Conservation (phyloP, 495 filamentous ascomycete species). For the Friedmanniomyces simplex region DNA sequence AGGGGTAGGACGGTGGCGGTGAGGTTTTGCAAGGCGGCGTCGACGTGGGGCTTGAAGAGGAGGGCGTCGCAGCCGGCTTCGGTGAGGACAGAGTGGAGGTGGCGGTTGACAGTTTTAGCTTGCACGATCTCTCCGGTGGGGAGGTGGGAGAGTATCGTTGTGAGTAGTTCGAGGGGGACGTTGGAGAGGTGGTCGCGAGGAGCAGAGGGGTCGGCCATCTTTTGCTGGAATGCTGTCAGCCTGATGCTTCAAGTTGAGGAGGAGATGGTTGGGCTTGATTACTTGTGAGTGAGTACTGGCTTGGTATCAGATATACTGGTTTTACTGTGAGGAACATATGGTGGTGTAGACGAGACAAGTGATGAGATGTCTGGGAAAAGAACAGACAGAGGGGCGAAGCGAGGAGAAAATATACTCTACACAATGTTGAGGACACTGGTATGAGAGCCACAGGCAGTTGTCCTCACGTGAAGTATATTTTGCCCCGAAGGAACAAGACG, state of each 20-base stretch:
- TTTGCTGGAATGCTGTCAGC: neutral
- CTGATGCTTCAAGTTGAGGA: neutral
- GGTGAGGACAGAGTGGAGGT: neutral
- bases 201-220: neutral
- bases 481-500: too few species aligned
- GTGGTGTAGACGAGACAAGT: too few species aligned
- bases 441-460: too few species aligned
- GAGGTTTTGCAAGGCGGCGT: neutral
- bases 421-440: too few species aligned
- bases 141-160: neutral
- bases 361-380: too few species aligned
- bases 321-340: too few species aligned
- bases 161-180: neutral
- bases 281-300: too few species aligned
- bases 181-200: neutral
- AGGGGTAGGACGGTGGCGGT: neutral
- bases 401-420: too few species aligned
- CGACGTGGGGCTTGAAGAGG: neutral
- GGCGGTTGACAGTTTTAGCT: neutral
- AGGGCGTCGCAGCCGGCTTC: neutral
- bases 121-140: neutral
- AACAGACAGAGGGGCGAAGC: too few species aligned
- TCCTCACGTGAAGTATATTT: too few species aligned
- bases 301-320: too few species aligned
- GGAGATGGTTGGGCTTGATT: neutral